Percentiles rank a stretch among this genome's conserved stretches.
These are phyloP conservation scores for Aspergillus vadensis DNA, from an alignment of 2,329 filamentous ascomycete species.

Conservation along the genomic window DNA sequence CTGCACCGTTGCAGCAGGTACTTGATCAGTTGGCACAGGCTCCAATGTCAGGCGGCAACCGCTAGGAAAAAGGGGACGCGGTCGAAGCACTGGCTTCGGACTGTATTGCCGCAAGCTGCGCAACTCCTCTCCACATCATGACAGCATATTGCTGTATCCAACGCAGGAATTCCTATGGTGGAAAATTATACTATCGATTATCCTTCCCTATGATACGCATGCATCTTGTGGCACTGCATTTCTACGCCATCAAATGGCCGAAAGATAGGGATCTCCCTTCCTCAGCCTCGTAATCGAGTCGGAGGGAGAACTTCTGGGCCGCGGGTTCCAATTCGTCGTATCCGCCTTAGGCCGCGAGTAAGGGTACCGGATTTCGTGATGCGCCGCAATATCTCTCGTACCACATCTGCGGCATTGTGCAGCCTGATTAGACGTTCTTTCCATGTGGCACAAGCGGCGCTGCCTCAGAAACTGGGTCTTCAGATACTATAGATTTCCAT, in stretches of 20 bases:
- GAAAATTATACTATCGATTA: neutral
- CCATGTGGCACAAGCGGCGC: slow-evolving; percentile 1
- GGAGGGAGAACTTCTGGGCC: neutral
- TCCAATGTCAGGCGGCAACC: neutral
- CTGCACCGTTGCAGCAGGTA: neutral
- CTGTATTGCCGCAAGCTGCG: neutral
- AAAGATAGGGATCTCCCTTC: neutral
- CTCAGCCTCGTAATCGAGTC: neutral
- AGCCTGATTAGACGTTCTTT: neutral
- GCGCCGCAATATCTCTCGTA: neutral
- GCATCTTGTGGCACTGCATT: neutral
- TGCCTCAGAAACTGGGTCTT: neutral
- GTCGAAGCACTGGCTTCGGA: neutral
- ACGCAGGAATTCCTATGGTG: neutral
- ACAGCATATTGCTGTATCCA: neutral
- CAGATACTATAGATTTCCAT: neutral
- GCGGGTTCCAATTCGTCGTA: neutral
- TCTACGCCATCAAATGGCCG: neutral
- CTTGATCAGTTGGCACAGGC: neutral
- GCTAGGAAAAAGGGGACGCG: neutral
- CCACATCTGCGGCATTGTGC: neutral
- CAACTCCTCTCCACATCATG: neutral
- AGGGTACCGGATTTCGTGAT: neutral
- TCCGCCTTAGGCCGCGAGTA: neutral
- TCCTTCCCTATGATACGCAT: too few species aligned